Evolutionary conservation across 2,329 filamentous ascomycete genomes (phyloP).

Genomic region (Hymenoscyphus fructigenus): DNA sequence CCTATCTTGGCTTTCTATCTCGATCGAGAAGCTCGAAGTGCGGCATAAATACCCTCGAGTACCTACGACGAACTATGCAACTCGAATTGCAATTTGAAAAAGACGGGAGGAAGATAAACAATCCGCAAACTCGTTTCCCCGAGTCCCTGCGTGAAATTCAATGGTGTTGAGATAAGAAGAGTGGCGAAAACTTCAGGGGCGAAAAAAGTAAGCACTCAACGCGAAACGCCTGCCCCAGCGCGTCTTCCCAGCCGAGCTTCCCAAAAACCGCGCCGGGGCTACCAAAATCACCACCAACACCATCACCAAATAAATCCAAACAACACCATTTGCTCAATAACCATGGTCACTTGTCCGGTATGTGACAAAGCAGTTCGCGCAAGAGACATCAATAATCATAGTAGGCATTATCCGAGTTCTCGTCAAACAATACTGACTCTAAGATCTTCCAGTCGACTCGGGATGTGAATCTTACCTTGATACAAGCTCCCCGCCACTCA

Average conservation of each 20-base stretch:
- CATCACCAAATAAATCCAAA: background rate
- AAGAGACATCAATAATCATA: slow-evolving; percentile 80
- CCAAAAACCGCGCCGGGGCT: background rate
- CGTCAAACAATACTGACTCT: too few relatives aligned
- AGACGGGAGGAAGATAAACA: too few relatives aligned
- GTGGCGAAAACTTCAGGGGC: background rate
- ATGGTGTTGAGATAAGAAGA: background rate
- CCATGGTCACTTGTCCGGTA: slow-evolving; percentile 72
- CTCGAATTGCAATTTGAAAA: too few relatives aligned
- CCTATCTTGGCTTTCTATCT: too few relatives aligned
- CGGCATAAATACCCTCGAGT: too few relatives aligned
- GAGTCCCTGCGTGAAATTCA: too few relatives aligned
- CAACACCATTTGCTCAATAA: background rate
- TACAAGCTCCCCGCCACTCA: slow-evolving; percentile 41
- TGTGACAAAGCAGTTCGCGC: slow-evolving; percentile 73
- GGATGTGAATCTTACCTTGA: slow-evolving; percentile 69
- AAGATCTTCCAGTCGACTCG: slow-evolving; percentile 61
- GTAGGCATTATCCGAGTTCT: too few relatives aligned
- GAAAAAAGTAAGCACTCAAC: background rate
- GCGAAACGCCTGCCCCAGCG: background rate
- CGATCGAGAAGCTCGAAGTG: too few relatives aligned
- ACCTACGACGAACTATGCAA: too few relatives aligned
- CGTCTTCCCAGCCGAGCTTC: background rate
- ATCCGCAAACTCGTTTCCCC: too few relatives aligned
- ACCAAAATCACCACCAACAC: background rate